Base-by-base conservation (phyloP, 2,329 filamentous ascomycete species). In the Cercospora brassicicola region DNA sequence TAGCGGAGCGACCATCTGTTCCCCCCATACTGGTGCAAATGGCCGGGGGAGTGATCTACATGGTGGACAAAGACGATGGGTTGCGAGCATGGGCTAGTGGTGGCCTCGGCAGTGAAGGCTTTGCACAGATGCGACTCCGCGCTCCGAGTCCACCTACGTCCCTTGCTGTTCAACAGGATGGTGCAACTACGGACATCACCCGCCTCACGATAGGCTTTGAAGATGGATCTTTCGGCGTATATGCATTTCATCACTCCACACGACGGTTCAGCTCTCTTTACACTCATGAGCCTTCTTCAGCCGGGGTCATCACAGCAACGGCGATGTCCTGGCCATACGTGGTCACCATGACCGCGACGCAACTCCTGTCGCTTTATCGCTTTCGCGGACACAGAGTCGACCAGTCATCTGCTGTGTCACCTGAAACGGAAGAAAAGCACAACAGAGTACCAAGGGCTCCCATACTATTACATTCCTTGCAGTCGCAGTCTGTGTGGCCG, bases 51-150 rank as follows among this genome's bases (percentile, higher is more conserved):
- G 82, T 93, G 20, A 89, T 95, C 8, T 87, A 95, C 62, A 95
- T 92, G 3, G 93, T 87, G 0, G 92, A 96, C 77, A 81, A 82
- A 5, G 79, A 81, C 2, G 85, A 86, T 59, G 93, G 93, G 0
- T 81, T 98, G 59, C 86, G 92, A 42, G 92, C 89, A 1, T 97
- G 93, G 93, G 87, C 89, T 68, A 82, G 92, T 28, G 91, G 87
- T 75, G 78, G 81, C 8, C 36, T 26, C 30, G 73, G 78, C 51
- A 87, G 86, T 2, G 88, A 82, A 26, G 80, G 91, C 42, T 78
- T 94, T 45, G 89, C 89, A 5, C 82, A 78, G 18, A 75, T 79
- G 2, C 64, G 74, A 18, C 74, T 82, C 23, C 61, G 61, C 11
- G 30, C 26, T 2, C 57, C 66, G 15, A 63, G 39, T 42, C 68